Evolutionary conservation across 1,139 yeast species (phyloP).

Genomic region (Taphrina deformans): DNA sequence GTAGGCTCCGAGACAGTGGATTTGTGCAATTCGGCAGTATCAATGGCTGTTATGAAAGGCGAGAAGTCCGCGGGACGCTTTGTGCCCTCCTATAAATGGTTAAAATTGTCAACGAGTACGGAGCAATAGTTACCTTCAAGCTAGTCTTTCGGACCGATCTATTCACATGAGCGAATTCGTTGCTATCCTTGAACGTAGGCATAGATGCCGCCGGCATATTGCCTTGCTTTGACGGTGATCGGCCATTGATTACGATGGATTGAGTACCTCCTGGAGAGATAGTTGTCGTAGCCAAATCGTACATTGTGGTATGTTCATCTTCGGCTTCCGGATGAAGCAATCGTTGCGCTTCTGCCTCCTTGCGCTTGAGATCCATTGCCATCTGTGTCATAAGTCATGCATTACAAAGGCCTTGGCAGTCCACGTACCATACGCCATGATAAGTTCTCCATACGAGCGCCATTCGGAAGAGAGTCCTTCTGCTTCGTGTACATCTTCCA

Average conservation of each 20-base stretch:
- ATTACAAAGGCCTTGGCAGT: neutral
- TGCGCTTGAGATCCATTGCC: constrained; percentile 53
- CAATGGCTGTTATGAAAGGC: constrained; percentile 37
- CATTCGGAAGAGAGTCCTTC: constrained; percentile 72
- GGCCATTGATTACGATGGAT: constrained; percentile 16
- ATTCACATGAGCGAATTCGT: constrained; percentile 16
- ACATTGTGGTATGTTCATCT: neutral
- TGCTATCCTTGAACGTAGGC: constrained; percentile 13
- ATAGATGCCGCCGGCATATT: constrained; percentile 22
- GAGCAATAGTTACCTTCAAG: constrained; percentile 3
- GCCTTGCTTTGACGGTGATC: neutral
- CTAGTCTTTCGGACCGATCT: constrained; percentile 16
- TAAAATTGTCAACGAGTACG: neutral
- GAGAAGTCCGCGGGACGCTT: constrained; percentile 42
- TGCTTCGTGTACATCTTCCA: constrained; percentile 84
- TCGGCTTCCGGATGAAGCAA: neutral
- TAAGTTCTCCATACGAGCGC: constrained; percentile 72
- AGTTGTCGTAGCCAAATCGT: neutral
- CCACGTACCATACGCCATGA: constrained; percentile 66
- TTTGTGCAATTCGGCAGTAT: neutral
- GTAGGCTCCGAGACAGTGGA: constrained; percentile 34
- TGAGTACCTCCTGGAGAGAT: constrained; percentile 14
- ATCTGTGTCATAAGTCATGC: constrained; percentile 47
- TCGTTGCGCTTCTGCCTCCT: constrained; percentile 28
- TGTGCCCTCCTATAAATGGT: constrained; percentile 33